Base-by-base conservation (phyloP, 2,329 filamentous ascomycete genomes). In the Colletotrichum cuscutae region DNA sequence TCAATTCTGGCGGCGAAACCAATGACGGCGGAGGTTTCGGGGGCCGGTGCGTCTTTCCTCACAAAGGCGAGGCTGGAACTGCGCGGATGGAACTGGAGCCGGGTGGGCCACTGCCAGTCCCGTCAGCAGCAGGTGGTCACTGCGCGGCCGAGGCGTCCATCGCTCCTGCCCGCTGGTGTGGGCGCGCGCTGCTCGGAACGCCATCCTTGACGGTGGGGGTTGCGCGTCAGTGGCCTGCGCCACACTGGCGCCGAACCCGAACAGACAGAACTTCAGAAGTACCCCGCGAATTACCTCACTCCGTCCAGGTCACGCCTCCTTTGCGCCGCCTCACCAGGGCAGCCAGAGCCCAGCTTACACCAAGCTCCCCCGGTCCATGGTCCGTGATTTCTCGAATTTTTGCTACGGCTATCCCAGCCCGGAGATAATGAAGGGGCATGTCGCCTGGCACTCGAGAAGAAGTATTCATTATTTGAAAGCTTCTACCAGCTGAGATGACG, bases 191-290 rank as follows among this genome's bases (percentile, higher is more conserved):
- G 53, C 62, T 65, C 56, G 32, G 68, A 67, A 56, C 53, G 60
- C 7, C 35, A 60, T 49, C 68, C 68, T 46, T 71, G 68, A 32
- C 15, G 30, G 58, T 62, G 57, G 65, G 60, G 57, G 65, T 71
- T 71, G 68, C 64, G 68, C 58, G 69, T 72, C 59, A 63, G 59
- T 72, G 26, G 32, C 53, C 69, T 64, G 65, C 69, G 69, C 69
- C 69, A 72, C 69, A 72, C 52, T 72, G 49, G 8, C 19, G 32
- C 66, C 57, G 57, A 56, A 65, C 11, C 56, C 46, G 63, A 67
- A 46, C 30, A 32, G 53, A 49, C 30, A 32, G 35, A 26, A 32
- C 1, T 32, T 32, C 54, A 59, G 52, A 37, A 12, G 59, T 68
- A 63, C 65, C 59, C 65, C 65, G 49, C 65, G 65, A 63, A 63